Base-by-base conservation (phyloP, 805 yeast species). In the Starmerella tilneyi region DNA sequence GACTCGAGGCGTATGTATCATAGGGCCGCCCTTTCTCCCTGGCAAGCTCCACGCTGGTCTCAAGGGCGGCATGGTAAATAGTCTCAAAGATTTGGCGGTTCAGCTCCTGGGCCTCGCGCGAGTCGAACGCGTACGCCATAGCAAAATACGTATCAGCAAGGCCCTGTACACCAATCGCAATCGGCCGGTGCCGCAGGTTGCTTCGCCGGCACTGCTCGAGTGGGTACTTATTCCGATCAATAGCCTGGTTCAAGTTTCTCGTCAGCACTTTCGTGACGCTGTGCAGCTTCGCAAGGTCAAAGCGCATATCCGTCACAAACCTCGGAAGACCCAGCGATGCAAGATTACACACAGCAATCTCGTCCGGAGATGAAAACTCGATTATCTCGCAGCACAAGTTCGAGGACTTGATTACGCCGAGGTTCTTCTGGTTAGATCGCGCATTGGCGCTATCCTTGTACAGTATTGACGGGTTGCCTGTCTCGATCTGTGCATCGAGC, bases 111-210 rank as follows among this genome's bases (percentile, higher is more conserved):
- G 96, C 95, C 53, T 76, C 81, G 15, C 67, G 64, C 31, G 89
- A 80, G 49, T 84, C 95, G 62, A 84, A 89, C 24, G 95, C 85
- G 41, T 82, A 55, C 57, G 86, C 73, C 49, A 88, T 65, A 47
- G 70, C 68, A 71, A 83, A 74, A 61, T 83, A 88, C 2, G 78
- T 72, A 63, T 89, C 96, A 17, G 96, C 94, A 36, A 89, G 70
- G 41, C 97, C 97, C 63, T 88, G 96, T 8, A 89, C 95, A 49
- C 97, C 97, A 24, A 89, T 65, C 7, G 96, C 95, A 58, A 89
- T 73, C 9, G 97, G 96, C 55, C 97, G 71, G 63, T 88, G 81
- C 56, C 73, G 73, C 68, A 73, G 63, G 59, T 89, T 89, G 8
- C 94, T 81, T 23, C 48, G 56, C 55, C 68, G 70, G 4, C 96